phyloP scores from a whole-genome alignment of 768 basidiomycete genomes.

The Coprinopsis sp. region DNA sequence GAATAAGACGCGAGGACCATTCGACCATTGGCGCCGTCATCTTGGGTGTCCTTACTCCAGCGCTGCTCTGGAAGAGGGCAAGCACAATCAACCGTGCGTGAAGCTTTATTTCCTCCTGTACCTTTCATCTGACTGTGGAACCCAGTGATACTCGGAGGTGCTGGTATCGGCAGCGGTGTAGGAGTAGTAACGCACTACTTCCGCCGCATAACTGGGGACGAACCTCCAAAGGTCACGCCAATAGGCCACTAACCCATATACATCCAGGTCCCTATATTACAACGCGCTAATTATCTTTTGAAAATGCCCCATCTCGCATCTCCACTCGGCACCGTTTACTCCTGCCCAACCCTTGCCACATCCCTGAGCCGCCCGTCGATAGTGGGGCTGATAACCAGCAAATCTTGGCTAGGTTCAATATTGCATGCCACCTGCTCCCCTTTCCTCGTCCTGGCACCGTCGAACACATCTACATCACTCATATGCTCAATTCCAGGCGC shows the following conservation, averaged over 20 bases:
- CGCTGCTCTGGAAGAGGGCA: constrained; percentile 70
- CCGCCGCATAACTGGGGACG: constrained; percentile 51
- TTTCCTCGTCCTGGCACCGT: constrained; percentile 46
- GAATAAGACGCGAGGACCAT: constrained; percentile 66
- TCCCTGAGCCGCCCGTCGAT: constrained; percentile 68
- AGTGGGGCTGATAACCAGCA: constrained; percentile 55
- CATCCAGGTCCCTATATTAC: neutral
- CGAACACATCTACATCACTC: constrained; percentile 70
- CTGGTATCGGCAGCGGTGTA: constrained; percentile 57
- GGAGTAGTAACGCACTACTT: constrained; percentile 57
- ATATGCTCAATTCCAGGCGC: constrained; percentile 69
- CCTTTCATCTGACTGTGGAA: neutral
- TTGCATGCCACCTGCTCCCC: constrained; percentile 23
- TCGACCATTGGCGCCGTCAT: constrained; percentile 70
- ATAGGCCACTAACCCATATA: neutral
- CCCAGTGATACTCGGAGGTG: constrained; percentile 68
- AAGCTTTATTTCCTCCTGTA: neutral
- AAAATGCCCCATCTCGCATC: no score
- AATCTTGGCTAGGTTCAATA: constrained; percentile 35
- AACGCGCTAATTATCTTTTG: no score
- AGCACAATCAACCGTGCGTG: constrained; percentile 53
- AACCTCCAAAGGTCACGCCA: constrained; percentile 30
- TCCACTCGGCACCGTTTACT: neutral
- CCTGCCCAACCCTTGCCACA: constrained; percentile 35
- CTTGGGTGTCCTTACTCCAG: constrained; percentile 58